Evolutionary conservation across 2,329 filamentous ascomycete genomes (phyloP), one percentile per base, ranked within the genome.

Genomic region (Cercospora sp.): DNA sequence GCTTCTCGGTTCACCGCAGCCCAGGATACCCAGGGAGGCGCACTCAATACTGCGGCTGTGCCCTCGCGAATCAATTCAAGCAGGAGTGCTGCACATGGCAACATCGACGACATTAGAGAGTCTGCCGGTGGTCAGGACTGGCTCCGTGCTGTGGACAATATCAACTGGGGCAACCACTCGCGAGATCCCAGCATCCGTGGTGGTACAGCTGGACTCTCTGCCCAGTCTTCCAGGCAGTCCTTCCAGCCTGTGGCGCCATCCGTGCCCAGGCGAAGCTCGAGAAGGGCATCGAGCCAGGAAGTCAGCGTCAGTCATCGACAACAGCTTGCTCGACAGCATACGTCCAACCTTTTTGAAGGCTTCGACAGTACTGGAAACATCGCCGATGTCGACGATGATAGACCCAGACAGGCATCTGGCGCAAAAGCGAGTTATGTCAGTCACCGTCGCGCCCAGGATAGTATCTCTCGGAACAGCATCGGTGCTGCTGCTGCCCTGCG

Each of bases 381-480:
- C 18, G 65, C 63, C 23, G 69, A 65, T 33, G 60, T 61, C 40
- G 64, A 26, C 23, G 48, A 62, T 3, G 62, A 58, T 12, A 28
- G 28, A 16, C 59, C 62, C 3, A 28, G 55, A 42, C 60, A 53
- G 28, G 36, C 23, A 13, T 65, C 60, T n/a, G 30, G 59, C 12
- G 58, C 64, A 9, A 66, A 65, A 20, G 63, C 65, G 16, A 67
- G 63, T 18, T 64, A 67, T 12, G 71, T 72, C 57, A 68, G 62
- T n/a, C 74, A 75, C 31, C 74, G 73, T 57, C 70, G 74, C 10
- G 75, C 75, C 5, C 74, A 64, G 10, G 75, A 77, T 60, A 76
- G 75, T 55, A 75, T 77, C 65, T 73, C 71, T 3, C 67, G 73
- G 28, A 77, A 77, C 53, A 71, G 65, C 45, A 69, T 77, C 55